Evolutionary conservation across 495 filamentous ascomycete species (phyloP).

Genomic region (Usnea hakonensis): DNA sequence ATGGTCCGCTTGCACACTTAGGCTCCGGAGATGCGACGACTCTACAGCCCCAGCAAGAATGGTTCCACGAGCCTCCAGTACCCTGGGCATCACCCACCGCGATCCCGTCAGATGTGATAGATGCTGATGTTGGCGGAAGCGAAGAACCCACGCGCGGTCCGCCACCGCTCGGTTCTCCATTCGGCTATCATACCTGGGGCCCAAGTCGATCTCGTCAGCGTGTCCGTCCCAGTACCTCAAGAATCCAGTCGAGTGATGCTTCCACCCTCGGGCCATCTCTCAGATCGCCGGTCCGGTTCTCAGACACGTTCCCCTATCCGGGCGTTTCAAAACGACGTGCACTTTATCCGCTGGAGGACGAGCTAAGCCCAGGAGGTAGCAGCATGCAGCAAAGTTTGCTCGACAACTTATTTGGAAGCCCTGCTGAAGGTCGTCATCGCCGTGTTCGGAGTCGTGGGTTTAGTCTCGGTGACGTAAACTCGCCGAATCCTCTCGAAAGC

Average conservation of each 20-base stretch:
- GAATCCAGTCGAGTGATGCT: slow-evolving; percentile 21
- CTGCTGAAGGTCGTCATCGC: slow-evolving; percentile 41
- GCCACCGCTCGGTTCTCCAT: slow-evolving; percentile 49
- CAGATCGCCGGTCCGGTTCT: slow-evolving; percentile 42
- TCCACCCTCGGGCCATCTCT: slow-evolving; percentile 40
- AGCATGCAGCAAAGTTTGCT: slow-evolving; percentile 44
- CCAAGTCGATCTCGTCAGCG: slow-evolving; percentile 38
- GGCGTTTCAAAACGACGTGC: slow-evolving; percentile 49
- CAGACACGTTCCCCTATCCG: slow-evolving; percentile 35
- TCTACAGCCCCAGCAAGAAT: slow-evolving; percentile 25
- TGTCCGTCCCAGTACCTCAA: slow-evolving; percentile 27
- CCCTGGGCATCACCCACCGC: slow-evolving; percentile 27
- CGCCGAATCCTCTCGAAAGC: slow-evolving; percentile 35
- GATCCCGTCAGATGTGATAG: slow-evolving; percentile 19
- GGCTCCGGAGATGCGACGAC: slow-evolving; percentile 30
- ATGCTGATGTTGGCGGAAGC: slow-evolving; percentile 28
- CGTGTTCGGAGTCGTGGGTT: slow-evolving; percentile 46
- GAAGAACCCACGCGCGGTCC: slow-evolving; percentile 23
- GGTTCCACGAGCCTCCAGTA: slow-evolving; percentile 32
- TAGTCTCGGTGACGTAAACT: slow-evolving; percentile 37
- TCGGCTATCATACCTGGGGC: slow-evolving; percentile 50
- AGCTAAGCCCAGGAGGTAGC: slow-evolving; percentile 39
- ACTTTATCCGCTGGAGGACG: slow-evolving; percentile 38
- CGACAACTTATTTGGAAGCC: slow-evolving; percentile 40
- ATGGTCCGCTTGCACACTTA: slow-evolving; percentile 60